phyloP scores from a whole-genome alignment of 1,284 basidiomycete genomes.

The Tilletia setariae region DNA sequence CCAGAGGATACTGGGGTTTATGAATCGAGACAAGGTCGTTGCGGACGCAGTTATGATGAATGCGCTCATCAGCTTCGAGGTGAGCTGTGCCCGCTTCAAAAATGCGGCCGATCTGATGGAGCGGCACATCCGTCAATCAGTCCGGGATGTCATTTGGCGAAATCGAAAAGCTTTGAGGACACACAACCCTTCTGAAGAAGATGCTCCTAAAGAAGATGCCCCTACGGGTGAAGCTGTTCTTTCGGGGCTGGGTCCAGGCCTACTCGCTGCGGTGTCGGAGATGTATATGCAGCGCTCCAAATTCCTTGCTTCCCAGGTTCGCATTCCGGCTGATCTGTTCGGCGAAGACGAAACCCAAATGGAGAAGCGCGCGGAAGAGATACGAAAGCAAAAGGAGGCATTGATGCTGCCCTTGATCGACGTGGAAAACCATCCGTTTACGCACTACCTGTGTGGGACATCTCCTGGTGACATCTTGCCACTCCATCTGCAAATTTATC shows the following conservation, averaged over 20 bases:
- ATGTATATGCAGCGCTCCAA: constrained; percentile 1
- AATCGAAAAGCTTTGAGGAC: too few species aligned
- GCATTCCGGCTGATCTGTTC: too few species aligned
- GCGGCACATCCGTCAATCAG: too few species aligned
- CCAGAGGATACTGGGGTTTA: neutral
- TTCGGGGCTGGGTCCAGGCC: neutral
- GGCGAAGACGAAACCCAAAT: neutral
- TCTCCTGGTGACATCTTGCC: neutral
- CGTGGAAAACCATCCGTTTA: too few species aligned
- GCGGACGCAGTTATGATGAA: neutral
- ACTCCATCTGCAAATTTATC: too few species aligned
- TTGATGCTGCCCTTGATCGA: too few species aligned
- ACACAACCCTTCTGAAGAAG: too few species aligned
- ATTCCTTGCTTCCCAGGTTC: too few species aligned
- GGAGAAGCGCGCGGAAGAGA: too few species aligned
- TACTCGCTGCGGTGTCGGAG: neutral
- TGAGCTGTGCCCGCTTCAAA: neutral
- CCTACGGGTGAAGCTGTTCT: neutral
- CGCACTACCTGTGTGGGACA: neutral
- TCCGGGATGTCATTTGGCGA: too few species aligned
- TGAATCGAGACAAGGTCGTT: neutral
- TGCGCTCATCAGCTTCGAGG: neutral
- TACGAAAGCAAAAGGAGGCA: too few species aligned
- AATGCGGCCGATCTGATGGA: neutral
- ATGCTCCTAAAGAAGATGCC: neutral